Conservation (phyloP, 2,329 filamentous ascomycete genomes). For the Coniochaeta sp. region DNA sequence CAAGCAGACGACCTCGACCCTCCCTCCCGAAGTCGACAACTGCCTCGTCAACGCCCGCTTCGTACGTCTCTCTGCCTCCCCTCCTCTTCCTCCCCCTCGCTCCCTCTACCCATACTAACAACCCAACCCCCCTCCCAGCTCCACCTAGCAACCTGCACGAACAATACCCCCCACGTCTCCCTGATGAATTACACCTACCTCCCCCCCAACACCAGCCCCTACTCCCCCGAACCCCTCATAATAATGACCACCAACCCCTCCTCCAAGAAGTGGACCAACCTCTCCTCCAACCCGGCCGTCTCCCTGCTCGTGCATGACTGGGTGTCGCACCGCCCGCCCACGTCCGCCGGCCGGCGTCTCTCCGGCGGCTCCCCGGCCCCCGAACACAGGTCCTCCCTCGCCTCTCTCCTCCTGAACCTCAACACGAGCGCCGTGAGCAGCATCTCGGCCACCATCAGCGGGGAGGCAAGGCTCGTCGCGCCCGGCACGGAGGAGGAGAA, state of each 20-base stretch:
- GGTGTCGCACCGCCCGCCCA: slow-evolving; percentile 85
- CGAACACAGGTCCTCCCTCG: slow-evolving; percentile 62
- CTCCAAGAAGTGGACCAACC: slow-evolving; percentile 74
- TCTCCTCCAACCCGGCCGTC: slow-evolving; percentile 77
- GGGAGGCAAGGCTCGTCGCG: slow-evolving; percentile 68
- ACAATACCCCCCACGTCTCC: slow-evolving; percentile 82
- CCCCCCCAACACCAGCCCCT: slow-evolving; percentile 65
- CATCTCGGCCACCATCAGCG: slow-evolving; percentile 91
- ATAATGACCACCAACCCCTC: slow-evolving; percentile 86
- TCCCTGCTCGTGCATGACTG: slow-evolving; percentile 95
- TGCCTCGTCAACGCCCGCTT: slow-evolving; percentile 94
- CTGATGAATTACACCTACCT: slow-evolving; percentile 99
- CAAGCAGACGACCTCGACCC: slow-evolving; percentile 58
- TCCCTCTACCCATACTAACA: no score
- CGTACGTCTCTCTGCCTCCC: slow-evolving; percentile 46
- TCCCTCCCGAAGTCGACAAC: slow-evolving; percentile 80
- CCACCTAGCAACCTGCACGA: slow-evolving; percentile 84
- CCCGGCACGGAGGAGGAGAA: slow-evolving; percentile 72
- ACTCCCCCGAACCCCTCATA: slow-evolving; percentile 66
- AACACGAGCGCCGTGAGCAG: slow-evolving; percentile 82
- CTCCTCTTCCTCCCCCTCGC: slow-evolving; percentile 3
- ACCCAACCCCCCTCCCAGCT: slow-evolving; percentile 54
- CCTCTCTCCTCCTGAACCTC: slow-evolving; percentile 78
- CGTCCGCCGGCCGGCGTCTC: slow-evolving; percentile 53
- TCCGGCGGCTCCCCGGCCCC: slow-evolving; percentile 57